phyloP scores from a whole-genome alignment of 495 filamentous ascomycete species.

The Neurospora cerealis region DNA sequence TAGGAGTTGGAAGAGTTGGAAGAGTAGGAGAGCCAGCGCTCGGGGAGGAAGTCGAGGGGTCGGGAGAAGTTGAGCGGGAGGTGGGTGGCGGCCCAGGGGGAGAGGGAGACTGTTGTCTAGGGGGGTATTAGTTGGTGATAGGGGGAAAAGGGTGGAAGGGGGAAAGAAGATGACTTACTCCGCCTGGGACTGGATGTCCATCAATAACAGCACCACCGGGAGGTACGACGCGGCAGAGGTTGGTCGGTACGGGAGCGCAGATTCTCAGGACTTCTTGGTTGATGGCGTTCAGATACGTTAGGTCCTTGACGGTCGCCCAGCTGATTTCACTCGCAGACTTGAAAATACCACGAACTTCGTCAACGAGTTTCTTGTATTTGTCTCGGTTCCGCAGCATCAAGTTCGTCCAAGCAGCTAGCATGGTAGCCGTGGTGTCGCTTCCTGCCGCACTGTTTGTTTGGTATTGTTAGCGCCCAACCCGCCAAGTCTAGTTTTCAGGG shows the following conservation, averaged over 20 bases:
- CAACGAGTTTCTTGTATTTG: slow-evolving; percentile 3
- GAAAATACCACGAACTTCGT: slow-evolving; percentile 8
- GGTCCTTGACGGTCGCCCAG: slow-evolving; percentile 6
- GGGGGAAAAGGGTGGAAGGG: neutral
- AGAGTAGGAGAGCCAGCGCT: slow-evolving; percentile 31
- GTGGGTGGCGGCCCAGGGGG: slow-evolving; percentile 10
- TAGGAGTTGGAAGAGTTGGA: neutral
- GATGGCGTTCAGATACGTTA: slow-evolving; percentile 7
- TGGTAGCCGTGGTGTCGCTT: slow-evolving; percentile 12
- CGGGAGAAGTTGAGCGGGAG: slow-evolving; percentile 21
- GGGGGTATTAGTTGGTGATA: neutral
- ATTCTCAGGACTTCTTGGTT: slow-evolving; percentile 11
- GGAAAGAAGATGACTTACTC: neutral
- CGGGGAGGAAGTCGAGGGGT: slow-evolving; percentile 30
- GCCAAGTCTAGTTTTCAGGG: neutral
- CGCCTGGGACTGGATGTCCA: slow-evolving; percentile 6
- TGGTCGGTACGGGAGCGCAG: slow-evolving; percentile 3
- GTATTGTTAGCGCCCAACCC: neutral
- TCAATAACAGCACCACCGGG: slow-evolving; percentile 7
- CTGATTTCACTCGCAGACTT: slow-evolving; percentile 7
- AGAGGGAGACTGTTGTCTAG: slow-evolving; percentile 14
- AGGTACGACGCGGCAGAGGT: slow-evolving; percentile 6
- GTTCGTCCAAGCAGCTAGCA: slow-evolving; percentile 7
- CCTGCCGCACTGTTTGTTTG: slow-evolving; percentile 11
- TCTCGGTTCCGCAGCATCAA: slow-evolving; percentile 7